phyloP scores from a whole-genome alignment of 192 early-diverging fungal species.

The Coemansia sp. region DNA sequence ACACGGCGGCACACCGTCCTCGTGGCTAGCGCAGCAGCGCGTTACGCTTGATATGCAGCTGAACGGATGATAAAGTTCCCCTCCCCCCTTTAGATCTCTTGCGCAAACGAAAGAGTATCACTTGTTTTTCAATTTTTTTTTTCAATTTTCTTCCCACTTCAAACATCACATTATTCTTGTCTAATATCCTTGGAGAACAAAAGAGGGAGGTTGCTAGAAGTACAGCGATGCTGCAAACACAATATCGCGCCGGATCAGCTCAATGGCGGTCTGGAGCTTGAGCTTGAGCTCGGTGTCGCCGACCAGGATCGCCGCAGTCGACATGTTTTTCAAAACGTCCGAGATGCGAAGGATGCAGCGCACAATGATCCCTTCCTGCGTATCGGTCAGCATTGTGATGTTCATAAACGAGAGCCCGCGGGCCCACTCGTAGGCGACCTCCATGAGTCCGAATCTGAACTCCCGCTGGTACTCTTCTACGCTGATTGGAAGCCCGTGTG shows the following conservation, averaged over 20 bases:
- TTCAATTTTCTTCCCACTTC: neutral
- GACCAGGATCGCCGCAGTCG: conserved; percentile 80
- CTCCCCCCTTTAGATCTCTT: too few relatives aligned
- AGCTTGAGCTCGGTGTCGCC: conserved; percentile 82
- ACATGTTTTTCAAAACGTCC: conserved; percentile 89
- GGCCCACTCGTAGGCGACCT: conserved; percentile 99
- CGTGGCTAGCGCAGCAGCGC: conserved; percentile 75
- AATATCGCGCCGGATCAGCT: conserved; percentile 89
- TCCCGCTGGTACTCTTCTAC: conserved; percentile 50
- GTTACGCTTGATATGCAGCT: conserved; percentile 61
- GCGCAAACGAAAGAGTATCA: too few relatives aligned
- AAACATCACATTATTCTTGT: neutral
- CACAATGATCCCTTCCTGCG: conserved; percentile 93
- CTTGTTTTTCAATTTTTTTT: neutral
- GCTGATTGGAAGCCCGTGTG: conserved; percentile 62
- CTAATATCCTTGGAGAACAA: neutral
- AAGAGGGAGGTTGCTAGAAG: conserved; percentile 24
- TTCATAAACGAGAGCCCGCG: conserved; percentile 86
- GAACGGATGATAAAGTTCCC: conserved; percentile 32
- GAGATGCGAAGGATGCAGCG: conserved; percentile 90
- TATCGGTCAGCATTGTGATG: conserved; percentile 90
- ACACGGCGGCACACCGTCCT: conserved; percentile 52
- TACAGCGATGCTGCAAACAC: conserved; percentile 94
- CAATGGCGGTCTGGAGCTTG: conserved; percentile 89
- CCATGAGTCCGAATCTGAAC: conserved; percentile 85